Base-by-base conservation (phyloP, 2,329 filamentous ascomycete species). In the Tolypocladium sp. region DNA sequence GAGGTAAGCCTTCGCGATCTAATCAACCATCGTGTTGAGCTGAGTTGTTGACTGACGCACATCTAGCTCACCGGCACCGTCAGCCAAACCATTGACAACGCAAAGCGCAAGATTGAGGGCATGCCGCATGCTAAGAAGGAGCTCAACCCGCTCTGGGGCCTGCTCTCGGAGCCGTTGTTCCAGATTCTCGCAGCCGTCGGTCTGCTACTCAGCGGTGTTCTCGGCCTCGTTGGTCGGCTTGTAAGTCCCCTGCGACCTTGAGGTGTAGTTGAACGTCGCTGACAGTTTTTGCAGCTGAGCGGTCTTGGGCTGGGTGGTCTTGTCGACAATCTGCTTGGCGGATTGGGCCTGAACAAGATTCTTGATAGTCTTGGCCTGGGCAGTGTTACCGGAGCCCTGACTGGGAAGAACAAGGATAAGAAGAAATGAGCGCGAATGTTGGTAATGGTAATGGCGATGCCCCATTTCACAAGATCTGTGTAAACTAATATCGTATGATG, bases 111-210 rank as follows among this genome's bases (percentile, higher is more conserved):
- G 79, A 89, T 96, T 62, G 86, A 89, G 69, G 89, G 90, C 69
- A 94, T 96, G 90, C 92, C 92, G 7, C 89, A 95, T 65, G 92
- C 91, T 51, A 95, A 96, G 87, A 93, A 96, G 82, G 87, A 93
- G 79, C 82, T 96, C 61, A 96, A 93, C 77, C 92, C 92, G 13
- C 84, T 97, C 37, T 96, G 92, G 91, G 85, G 79, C 37, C 79
- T 96, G 55, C 78, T 94, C 17, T 85, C 85, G 41, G 91, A 96
- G 79, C 92, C 92, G 13, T 79, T 96, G 27, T 91, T 92, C 82
- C 92, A 97, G 81, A 96, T 96, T 70, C 82, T 96, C 55, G 91
- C 92, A 10, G 92, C 90, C 13, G 92, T 96, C 53, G 92, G 92
- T 27, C 76, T 96, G 60, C 74, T 96, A 63, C 79, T 97, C 61